Percentiles rank a stretch among this genome's conserved stretches.
These are phyloP conservation scores for Pseudonectria buxi DNA, from an alignment of 2,329 filamentous ascomycete genomes.

Conservation along the genomic window DNA sequence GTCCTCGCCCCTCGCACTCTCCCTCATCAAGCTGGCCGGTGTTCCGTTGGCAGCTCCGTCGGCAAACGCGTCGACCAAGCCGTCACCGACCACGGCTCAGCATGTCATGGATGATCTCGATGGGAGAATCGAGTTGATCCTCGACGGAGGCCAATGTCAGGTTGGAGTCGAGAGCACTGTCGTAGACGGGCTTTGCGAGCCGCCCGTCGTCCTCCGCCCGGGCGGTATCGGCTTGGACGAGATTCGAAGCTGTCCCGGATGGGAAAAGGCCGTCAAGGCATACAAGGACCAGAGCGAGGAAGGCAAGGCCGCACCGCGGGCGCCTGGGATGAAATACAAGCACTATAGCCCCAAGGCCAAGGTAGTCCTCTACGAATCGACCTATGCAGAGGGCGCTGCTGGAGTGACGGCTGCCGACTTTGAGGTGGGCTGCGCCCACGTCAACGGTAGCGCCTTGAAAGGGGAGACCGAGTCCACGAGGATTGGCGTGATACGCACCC, in stretches of 20 bases:
- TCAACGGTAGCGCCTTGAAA: constrained; percentile 17
- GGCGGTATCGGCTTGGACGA: constrained; percentile 82
- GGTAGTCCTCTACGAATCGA: constrained; percentile 73
- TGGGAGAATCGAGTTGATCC: constrained; percentile 75
- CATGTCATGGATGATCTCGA: constrained; percentile 83
- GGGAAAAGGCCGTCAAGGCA: constrained; percentile 69
- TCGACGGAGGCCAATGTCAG: constrained; percentile 79
- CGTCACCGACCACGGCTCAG: constrained; percentile 82
- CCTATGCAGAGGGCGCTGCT: constrained; percentile 26
- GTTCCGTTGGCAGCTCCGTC: constrained; percentile 84
- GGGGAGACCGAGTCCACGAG: constrained; percentile 15
- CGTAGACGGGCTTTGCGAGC: constrained; percentile 77
- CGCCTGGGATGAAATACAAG: constrained; percentile 98
- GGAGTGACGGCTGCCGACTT: constrained; percentile 33
- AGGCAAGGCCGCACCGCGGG: constrained; percentile 61
- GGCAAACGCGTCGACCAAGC: constrained; percentile 89
- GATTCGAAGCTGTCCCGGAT: constrained; percentile 66
- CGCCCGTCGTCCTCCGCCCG: constrained; percentile 76
- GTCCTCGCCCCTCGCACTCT: constrained; percentile 72
- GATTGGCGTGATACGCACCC: constrained; percentile 51
- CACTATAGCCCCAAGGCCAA: constrained; percentile 90
- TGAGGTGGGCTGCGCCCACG: constrained; percentile 13
- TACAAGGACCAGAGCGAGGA: constrained; percentile 72
- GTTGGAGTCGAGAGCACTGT: constrained; percentile 97
- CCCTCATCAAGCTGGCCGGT: constrained; percentile 73